Evolutionary conservation across 805 yeast species (phyloP), one percentile per base, ranked within the genome.

Genomic region (Zygotorulaspora sp.): DNA sequence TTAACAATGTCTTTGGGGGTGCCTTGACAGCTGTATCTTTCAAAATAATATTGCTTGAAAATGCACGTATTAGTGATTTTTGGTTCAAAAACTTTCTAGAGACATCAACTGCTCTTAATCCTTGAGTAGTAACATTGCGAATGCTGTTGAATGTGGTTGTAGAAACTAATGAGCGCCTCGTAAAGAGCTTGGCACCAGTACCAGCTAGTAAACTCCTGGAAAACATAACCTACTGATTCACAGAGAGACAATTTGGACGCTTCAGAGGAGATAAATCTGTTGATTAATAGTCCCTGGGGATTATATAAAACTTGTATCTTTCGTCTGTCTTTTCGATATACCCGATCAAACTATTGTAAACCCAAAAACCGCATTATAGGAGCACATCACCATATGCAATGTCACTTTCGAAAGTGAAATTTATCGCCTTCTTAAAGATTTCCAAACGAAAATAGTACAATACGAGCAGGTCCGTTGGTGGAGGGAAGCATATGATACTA

Each of bases 1-100:
- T 68, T 8, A 67, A 55, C 41, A 44, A 48, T 34, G 57, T 74
- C 64, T 68, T 66, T 11, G 53, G 44, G 14, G 49, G 45, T 22
- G 41, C 32, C 48, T 38, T 52, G 45, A 52, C 40, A 28, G 39
- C 32, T 14, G 39, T 36, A 39, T 49, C 44, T 19, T 24, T 40
- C 25, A 50, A 35, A 21, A 42, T 17, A 6, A 42, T 21, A 12
- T 48, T 36, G 12, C 36, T 39, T 4, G 45, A 39, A 21, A 53
- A 43, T 21, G 28, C 17, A 17, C 52, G 44, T 12, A 21, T 21
- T 12, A 25, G 28, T 8, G 11, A 13, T 6, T n/a, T 30, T 10
- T 23, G 25, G n/a, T 31, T 14, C 26, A 31, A 3, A 4, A 6
- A 5, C 10, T 16, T 11, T 4, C 20, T 30, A 17, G 24, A 29